Evolutionary conservation across 345 rosid species (phyloP).

Genomic region (Aegle marmelos): DNA sequence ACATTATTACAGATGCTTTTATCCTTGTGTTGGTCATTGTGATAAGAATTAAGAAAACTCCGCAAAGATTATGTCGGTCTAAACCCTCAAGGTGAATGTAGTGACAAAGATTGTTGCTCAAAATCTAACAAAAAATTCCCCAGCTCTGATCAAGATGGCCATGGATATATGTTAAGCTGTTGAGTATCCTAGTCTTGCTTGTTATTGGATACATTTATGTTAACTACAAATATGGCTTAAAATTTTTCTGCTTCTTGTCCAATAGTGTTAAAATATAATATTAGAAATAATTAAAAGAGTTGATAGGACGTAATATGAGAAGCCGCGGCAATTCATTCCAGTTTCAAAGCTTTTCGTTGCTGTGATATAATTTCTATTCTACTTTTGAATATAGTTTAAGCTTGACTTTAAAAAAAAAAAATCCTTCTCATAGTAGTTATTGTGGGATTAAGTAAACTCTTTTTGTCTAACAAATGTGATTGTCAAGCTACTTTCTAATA

Average conservation of each 20-base stretch:
- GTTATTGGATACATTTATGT: not conserved
- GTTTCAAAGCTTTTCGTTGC: no score
- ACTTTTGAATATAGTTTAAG: no score
- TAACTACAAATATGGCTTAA: not conserved
- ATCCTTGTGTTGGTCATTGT: not conserved
- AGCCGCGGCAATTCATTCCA: no score
- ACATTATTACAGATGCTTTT: not conserved
- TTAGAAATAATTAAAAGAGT: not conserved
- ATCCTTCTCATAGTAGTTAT: no score
- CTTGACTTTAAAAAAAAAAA: no score
- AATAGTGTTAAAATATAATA: no score
- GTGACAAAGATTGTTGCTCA: not conserved
- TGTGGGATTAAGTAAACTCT: no score
- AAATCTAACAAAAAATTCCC: not conserved
- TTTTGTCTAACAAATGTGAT: no score
- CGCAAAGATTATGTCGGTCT: not conserved
- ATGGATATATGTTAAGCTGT: not conserved
- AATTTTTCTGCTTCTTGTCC: not conserved
- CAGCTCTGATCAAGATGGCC: not conserved
- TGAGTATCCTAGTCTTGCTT: not conserved
- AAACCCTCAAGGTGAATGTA: not conserved
- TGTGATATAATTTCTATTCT: no score
- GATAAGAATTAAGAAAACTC: not conserved
- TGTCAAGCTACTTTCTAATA: no score
- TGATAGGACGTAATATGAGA: no score